Evolutionary conservation across 2,329 filamentous ascomycete species (phyloP).

Genomic region (Alternaria arbusti): DNA sequence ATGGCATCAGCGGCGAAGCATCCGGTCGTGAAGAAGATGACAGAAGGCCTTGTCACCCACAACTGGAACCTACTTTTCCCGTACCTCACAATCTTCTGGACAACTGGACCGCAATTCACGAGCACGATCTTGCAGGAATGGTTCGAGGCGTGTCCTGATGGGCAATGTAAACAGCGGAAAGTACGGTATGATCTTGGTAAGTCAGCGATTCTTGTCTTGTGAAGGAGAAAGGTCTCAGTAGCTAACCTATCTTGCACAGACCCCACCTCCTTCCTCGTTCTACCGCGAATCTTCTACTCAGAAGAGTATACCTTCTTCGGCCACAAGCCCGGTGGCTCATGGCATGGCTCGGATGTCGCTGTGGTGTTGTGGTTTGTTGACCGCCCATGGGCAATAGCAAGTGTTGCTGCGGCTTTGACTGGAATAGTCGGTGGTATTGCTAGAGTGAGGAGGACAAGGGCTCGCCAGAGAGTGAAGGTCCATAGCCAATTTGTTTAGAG

Average conservation of each 20-base stretch:
- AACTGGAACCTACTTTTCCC: conserved; percentile 28
- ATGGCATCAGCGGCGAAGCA: conserved; percentile 29
- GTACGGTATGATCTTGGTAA: not conserved
- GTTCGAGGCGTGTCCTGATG: conserved; percentile 5
- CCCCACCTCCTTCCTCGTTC: conserved; percentile 20
- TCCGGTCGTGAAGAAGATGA: conserved; percentile 29
- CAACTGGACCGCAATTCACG: conserved; percentile 37
- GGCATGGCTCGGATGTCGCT: conserved; percentile 39
- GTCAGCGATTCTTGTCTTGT: not conserved
- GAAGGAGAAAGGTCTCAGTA: not conserved
- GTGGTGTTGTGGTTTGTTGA: conserved; percentile 36
- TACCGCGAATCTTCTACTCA: conserved; percentile 37
- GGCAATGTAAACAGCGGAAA: not conserved
- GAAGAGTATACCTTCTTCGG: conserved; percentile 41
- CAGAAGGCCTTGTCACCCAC: conserved; percentile 8
- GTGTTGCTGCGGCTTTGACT: not conserved
- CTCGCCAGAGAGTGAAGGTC: not conserved
- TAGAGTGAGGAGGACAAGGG: not conserved
- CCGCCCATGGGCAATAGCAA: conserved; percentile 8
- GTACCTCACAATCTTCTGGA: conserved; percentile 41
- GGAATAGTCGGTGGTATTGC: not conserved
- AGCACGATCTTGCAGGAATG: conserved; percentile 34
- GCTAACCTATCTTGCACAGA: not conserved
- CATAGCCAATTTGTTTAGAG: not conserved
- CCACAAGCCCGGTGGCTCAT: conserved; percentile 39